Evolutionary conservation across 2,329 filamentous ascomycete genomes (phyloP), one percentile per base, ranked within the genome.

Genomic region (Raffaelea albimanens): DNA sequence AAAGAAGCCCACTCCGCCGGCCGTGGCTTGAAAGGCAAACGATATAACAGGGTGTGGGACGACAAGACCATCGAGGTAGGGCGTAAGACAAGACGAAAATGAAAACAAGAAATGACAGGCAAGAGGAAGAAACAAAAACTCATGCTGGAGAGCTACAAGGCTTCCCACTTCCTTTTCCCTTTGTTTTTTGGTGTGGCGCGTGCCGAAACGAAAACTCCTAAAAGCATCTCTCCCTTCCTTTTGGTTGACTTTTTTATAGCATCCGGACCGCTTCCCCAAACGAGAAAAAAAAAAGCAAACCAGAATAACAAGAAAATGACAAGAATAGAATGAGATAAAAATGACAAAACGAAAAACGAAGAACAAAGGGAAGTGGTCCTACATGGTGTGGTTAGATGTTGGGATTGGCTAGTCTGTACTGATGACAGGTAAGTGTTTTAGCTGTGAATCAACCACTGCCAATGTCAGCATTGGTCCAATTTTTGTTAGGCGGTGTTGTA

Each of bases 201-300:
- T 40, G 43, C 40, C 47, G 45, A 47, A 22, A 40, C 29, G 34
- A 22, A 40, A 50, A 44, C 34, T 50, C 44, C 48, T 21, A 11
- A 39, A 39, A 41, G 20, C 48, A 25, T 43, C 33, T 42, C 45
- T 23, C 22, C 43, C 31, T 21, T 40, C 44, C 18, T 29, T 38
- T 40, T 46, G 25, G 33, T 50, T 21, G 41, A 42, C 21, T 34
- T 40, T 43, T 38, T 50, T 38, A 21, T 40, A 21, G 23, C 40
- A 43, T 38, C 44, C 44, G 23, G 47, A 42, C 44, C 45, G 41
- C 45, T 25, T 47, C 45, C 48, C 41, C 38, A 20, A 47, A 40
- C 44, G 40, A 42, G n/a, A 44, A 43, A 33, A 31, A 52, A 43
- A 49, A 43, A 25, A 31, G 29, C 31, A 44, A 41, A 19, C 33